Percentiles rank a stretch among this genome's conserved stretches.
Conservation (phyloP, 345 rosid species). For the Arabidopsis thaliana region DNA sequence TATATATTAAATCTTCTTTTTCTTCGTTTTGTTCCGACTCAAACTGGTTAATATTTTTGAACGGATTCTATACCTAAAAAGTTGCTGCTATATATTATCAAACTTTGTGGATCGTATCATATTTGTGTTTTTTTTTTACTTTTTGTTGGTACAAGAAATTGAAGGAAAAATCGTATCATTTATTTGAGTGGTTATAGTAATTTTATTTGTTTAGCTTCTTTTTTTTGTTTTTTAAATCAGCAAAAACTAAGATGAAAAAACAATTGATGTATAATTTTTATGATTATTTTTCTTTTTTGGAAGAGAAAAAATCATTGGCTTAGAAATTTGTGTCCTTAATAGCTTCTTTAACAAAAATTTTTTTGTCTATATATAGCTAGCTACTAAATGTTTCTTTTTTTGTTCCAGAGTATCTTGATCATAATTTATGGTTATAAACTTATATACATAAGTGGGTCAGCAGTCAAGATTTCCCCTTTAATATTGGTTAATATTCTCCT, state of each 20-base stretch:
- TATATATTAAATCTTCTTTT: background rate
- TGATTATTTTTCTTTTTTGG: background rate
- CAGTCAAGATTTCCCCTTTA: background rate
- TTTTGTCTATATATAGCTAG: too few species aligned
- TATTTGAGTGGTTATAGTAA: background rate
- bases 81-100: background rate
- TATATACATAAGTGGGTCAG: background rate
- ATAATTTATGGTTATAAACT: background rate
- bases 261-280: background rate
- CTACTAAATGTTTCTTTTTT: background rate
- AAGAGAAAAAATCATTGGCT: background rate
- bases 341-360: too few species aligned
- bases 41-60: background rate
- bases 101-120: background rate
- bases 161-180: too few species aligned
- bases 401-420: background rate
- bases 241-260: too few species aligned
- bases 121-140: too few species aligned
- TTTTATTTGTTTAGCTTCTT: background rate
- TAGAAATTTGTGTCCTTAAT: background rate
- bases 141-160: too few species aligned
- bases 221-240: background rate
- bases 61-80: background rate
- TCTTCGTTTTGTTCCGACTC: constrained; percentile 15
- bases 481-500: background rate